Evolutionary conservation across 2,329 filamentous ascomycete species (phyloP).

Genomic region (Diaporthe australafricana): DNA sequence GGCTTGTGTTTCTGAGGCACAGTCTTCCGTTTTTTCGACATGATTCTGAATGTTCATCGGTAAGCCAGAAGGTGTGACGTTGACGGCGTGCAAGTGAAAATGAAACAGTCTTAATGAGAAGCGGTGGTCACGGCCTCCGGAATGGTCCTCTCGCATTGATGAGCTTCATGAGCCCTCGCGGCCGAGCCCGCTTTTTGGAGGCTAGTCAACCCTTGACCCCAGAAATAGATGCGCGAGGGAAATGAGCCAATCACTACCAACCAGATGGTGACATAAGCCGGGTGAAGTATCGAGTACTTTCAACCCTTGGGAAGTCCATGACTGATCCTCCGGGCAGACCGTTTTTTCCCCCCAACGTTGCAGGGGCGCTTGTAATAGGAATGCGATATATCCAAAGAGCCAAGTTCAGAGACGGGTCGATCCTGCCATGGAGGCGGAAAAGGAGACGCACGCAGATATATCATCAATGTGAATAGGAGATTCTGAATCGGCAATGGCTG

Average conservation of each 20-base stretch:
- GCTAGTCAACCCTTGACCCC: conserved; percentile 20
- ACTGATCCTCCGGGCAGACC: background rate
- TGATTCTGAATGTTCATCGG: background rate
- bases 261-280: conserved; percentile 1
- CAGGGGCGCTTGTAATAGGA: background rate
- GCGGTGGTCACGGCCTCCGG: no score
- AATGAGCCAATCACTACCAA: background rate
- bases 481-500: conserved; percentile 12
- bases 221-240: background rate
- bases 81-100: background rate
- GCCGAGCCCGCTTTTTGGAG: conserved; percentile 31
- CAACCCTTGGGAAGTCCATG: background rate
- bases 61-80: background rate
- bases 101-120: background rate
- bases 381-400: background rate
- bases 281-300: conserved; percentile 10
- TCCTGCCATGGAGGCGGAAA: background rate
- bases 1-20: conserved; percentile 34
- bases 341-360: background rate
- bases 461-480: conserved; percentile 18
- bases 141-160: conserved; percentile 19
- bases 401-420: background rate
- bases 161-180: conserved; percentile 21
- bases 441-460: conserved; percentile 8
- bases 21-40: conserved; percentile 55